phyloP scores from a whole-genome alignment of 2,329 filamentous ascomycete species.

The Ophiostoma ulmi region DNA sequence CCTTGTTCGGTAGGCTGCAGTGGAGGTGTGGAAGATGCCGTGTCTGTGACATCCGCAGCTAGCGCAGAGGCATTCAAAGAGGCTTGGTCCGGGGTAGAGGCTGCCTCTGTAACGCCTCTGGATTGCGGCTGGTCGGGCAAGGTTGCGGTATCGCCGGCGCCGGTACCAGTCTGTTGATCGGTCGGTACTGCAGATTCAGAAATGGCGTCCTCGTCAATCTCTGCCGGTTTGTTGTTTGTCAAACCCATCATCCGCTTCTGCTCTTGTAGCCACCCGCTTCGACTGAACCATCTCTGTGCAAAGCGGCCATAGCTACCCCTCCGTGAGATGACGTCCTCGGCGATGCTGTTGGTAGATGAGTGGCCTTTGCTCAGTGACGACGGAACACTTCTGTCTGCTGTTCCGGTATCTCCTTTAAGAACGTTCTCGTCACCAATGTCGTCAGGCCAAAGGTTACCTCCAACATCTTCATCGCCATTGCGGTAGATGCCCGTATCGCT shows the following conservation, averaged over 20 bases:
- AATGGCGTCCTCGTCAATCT: constrained; percentile 25
- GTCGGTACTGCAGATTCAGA: constrained; percentile 8
- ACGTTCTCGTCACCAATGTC: constrained; percentile 19
- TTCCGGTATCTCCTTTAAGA: not conserved
- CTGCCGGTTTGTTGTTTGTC: constrained; percentile 46
- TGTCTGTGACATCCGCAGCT: not conserved
- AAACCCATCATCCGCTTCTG: constrained; percentile 65
- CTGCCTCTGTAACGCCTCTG: not conserved
- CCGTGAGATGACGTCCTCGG: constrained; percentile 79
- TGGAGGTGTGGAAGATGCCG: constrained; percentile 12
- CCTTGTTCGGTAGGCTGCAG: constrained; percentile 4
- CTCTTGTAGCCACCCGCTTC: constrained; percentile 71
- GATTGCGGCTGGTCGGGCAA: not conserved
- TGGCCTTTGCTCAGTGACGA: constrained; percentile 1
- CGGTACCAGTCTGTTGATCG: not conserved
- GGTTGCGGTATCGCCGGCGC: not conserved
- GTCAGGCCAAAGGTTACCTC: constrained; percentile 22
- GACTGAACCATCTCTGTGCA: constrained; percentile 86
- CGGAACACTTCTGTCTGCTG: not conserved
- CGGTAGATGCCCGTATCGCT: constrained; percentile 31
- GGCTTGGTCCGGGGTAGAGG: not conserved
- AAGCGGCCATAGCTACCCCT: constrained; percentile 84
- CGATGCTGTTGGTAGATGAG: constrained; percentile 56
- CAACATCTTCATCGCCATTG: constrained; percentile 24
- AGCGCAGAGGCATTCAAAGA: not conserved